These are phyloP conservation scores for Auricularia heimuer DNA, from an alignment of 768 basidiomycete species.

Conservation along the genomic window DNA sequence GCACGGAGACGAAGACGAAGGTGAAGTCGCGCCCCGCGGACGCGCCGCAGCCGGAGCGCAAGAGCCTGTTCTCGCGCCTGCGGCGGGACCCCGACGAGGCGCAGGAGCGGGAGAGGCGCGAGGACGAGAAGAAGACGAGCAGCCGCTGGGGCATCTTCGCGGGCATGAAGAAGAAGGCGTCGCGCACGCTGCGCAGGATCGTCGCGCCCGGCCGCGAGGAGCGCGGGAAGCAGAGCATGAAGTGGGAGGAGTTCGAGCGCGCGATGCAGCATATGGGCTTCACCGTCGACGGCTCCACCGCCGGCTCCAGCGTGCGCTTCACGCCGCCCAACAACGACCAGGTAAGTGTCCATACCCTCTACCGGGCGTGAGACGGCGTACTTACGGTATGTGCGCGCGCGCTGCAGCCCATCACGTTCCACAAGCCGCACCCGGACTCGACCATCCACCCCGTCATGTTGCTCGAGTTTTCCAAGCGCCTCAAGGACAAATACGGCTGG, in stretches of 20 bases:
- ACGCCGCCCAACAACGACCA: constrained; percentile 54
- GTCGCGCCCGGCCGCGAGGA: constrained; percentile 24
- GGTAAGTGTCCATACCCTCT: constrained; percentile 32
- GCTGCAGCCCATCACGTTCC: constrained; percentile 58
- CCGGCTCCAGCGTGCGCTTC: constrained; percentile 76
- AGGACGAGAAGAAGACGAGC: constrained; percentile 45
- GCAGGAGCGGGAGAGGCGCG: constrained; percentile 22
- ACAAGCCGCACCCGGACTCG: constrained; percentile 72
- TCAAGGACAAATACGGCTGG: constrained; percentile 65
- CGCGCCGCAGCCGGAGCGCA: constrained; percentile 32
- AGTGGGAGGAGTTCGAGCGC: constrained; percentile 69
- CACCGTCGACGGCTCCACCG: constrained; percentile 58
- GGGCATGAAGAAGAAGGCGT: constrained; percentile 22
- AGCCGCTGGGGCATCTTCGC: constrained; percentile 29
- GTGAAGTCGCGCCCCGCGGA: constrained; percentile 57
- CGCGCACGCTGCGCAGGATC: background rate
- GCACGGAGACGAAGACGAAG: constrained; percentile 44
- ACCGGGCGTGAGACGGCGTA: background rate
- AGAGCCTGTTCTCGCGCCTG: constrained; percentile 40
- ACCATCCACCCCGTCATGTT: constrained; percentile 45
- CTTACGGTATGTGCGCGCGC: constrained; percentile 1
- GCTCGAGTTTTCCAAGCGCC: constrained; percentile 42
- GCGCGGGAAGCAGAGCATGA: constrained; percentile 48
- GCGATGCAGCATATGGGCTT: constrained; percentile 76
- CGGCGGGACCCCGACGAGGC: constrained; percentile 29